Conservation (phyloP, 371 early-diverging fungal species). For the Mortierella sp. region DNA sequence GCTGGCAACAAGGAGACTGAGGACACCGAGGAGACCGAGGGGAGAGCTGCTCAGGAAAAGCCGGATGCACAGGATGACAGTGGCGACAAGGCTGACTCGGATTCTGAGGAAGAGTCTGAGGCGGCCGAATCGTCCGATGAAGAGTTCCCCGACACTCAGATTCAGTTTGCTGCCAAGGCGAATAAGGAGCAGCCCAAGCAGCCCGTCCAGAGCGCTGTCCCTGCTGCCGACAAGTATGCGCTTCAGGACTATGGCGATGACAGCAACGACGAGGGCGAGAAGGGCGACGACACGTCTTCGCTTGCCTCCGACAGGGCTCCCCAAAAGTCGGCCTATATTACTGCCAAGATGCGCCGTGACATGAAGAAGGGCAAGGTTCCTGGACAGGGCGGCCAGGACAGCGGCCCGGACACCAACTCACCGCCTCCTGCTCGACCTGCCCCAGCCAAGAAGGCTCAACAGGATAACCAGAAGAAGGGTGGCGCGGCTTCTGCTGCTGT, state of each 20-base stretch:
- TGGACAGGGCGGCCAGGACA: constrained; percentile 10
- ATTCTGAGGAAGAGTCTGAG: constrained; percentile 53
- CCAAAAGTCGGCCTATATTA: constrained; percentile 44
- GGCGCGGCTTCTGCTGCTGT: constrained; percentile 17
- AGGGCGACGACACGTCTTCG: constrained; percentile 39
- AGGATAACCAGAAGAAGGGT: constrained; percentile 25
- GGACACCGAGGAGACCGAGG: constrained; percentile 31
- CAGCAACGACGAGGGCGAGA: constrained; percentile 60
- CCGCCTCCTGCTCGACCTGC: neutral
- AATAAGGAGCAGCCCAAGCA: constrained; percentile 17
- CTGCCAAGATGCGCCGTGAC: constrained; percentile 53
- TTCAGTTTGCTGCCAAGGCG: constrained; percentile 44
- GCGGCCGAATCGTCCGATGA: constrained; percentile 60
- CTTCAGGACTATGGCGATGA: constrained; percentile 79
- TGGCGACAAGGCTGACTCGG: constrained; percentile 28
- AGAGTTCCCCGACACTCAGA: constrained; percentile 75
- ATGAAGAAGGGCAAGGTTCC: constrained; percentile 43
- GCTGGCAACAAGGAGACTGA: constrained; percentile 11
- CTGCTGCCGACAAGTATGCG: constrained; percentile 73
- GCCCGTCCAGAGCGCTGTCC: neutral
- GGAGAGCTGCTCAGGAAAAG: constrained; percentile 29
- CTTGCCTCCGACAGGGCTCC: constrained; percentile 23
- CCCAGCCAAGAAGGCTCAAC: constrained; percentile 24
- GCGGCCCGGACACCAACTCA: neutral
- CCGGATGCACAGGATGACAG: constrained; percentile 17